Conservation (phyloP, 176 grass and related monocot species). For the Carex kokanica region DNA sequence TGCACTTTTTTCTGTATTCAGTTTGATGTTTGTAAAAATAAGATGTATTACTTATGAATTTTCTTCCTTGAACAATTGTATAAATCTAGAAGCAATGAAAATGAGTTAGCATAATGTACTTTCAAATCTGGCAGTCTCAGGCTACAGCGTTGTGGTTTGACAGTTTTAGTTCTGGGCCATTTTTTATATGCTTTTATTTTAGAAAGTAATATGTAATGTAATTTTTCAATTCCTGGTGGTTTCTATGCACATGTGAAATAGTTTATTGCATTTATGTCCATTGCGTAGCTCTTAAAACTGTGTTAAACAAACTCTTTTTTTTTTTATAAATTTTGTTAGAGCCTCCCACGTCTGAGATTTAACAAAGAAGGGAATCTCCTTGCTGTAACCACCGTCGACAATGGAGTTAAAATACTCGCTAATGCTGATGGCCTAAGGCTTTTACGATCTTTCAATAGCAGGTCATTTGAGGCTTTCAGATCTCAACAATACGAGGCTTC, state of each 20-base stretch:
- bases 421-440: slow-evolving; percentile 72
- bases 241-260: background rate
- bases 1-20: background rate
- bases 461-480: slow-evolving; percentile 72
- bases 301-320: slow-evolving; percentile 27
- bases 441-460: slow-evolving; percentile 48
- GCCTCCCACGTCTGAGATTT: slow-evolving; percentile 80
- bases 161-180: background rate
- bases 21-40: background rate
- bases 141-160: background rate
- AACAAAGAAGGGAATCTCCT: slow-evolving; percentile 99
- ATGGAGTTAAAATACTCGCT: slow-evolving; percentile 89
- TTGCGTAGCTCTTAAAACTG: background rate
- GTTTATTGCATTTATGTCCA: background rate
- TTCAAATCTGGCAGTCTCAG: background rate
- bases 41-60: background rate
- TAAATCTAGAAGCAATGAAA: background rate
- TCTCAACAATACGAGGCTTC: slow-evolving; percentile 66
- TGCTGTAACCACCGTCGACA: slow-evolving; percentile 84
- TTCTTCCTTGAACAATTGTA: background rate
- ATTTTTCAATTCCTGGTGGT: background rate
- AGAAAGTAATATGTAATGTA: background rate
- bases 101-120: background rate
- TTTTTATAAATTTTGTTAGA: slow-evolving; percentile 43
- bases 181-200: slow-evolving; percentile 6